A percentile compares a stretch with the other conserved stretches of the same genome.
Evolutionary conservation across 2,329 filamentous ascomycete species (phyloP).

Genomic region (Nannizzia gypsea): DNA sequence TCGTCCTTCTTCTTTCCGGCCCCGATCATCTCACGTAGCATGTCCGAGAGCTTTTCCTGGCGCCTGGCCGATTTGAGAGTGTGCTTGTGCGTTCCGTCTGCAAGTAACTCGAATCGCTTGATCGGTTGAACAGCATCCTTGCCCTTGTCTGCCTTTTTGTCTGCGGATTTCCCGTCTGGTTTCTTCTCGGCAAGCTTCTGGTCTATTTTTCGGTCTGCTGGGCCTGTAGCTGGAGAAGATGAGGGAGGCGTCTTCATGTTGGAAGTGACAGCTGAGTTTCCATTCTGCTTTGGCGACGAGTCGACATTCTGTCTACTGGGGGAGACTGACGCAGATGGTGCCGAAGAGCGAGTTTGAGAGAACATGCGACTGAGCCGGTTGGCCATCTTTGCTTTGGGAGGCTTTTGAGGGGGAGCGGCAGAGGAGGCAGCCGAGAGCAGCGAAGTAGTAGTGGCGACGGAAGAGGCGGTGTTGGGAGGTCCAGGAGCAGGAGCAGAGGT

Average conservation of each 20-base stretch:
- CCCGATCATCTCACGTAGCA: constrained; percentile 71
- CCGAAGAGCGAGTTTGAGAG: constrained; percentile 24
- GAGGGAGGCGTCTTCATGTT: neutral
- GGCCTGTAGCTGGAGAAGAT: neutral
- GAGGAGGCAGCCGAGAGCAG: neutral
- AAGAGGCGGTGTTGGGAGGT: constrained; percentile 8
- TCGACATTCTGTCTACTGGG: constrained; percentile 18
- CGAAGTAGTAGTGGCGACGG: neutral
- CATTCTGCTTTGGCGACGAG: neutral
- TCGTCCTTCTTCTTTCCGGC: constrained; percentile 70
- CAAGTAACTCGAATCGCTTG: constrained; percentile 46
- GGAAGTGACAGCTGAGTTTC: neutral
- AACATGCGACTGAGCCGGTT: constrained; percentile 38
- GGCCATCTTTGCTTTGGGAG: constrained; percentile 32
- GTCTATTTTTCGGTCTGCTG: neutral
- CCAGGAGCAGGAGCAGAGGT: constrained; percentile 3
- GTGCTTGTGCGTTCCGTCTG: constrained; percentile 69
- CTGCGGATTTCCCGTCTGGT: constrained; percentile 20
- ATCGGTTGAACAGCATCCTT: constrained; percentile 21
- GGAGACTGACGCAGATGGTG: constrained; percentile 17
- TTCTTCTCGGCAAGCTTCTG: constrained; percentile 18
- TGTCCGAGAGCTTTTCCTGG: constrained; percentile 87
- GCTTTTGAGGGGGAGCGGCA: constrained; percentile 25
- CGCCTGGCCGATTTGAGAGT: constrained; percentile 78
- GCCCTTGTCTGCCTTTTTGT: constrained; percentile 22